Percentiles rank a stretch among this genome's conserved stretches.
Evolutionary conservation across 140 eudicot genomes (phyloP).

Genomic region (Stevia rebaudiana): DNA sequence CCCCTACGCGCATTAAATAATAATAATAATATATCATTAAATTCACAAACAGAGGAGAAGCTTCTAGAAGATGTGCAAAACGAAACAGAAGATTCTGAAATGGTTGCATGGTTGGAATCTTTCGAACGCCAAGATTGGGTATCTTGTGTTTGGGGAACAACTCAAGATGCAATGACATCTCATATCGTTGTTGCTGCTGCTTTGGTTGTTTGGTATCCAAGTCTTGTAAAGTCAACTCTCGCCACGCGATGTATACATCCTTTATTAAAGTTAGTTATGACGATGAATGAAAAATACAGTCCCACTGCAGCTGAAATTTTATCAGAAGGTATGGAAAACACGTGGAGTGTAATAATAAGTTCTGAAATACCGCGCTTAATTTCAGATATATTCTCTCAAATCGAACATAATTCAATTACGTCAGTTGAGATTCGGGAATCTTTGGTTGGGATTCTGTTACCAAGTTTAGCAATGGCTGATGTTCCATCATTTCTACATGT

Average conservation of each 20-base stretch:
- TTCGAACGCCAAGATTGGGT: conserved; percentile 91
- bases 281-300: conserved; percentile 87
- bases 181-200: conserved; percentile 95
- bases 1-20: conserved; percentile 48
- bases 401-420: conserved; percentile 57
- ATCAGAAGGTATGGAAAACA: conserved; percentile 96
- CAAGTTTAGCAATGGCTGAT: conserved; percentile 94
- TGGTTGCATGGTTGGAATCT: conserved; percentile 86
- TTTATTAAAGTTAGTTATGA: conserved; percentile 75
- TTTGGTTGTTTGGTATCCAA: conserved; percentile 92
- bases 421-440: conserved; percentile 65
- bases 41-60: conserved; percentile 14
- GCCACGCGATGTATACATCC: conserved; percentile 55
- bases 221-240: conserved; percentile 84
- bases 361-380: conserved; percentile 79
- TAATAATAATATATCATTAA: conserved; percentile 22
- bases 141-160: conserved; percentile 90
- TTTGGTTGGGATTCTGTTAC: conserved; percentile 76
- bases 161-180: conserved; percentile 92
- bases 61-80: conserved; percentile 11
- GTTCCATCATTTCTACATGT: conserved; percentile 69
- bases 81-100: conserved; percentile 47
- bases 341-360: conserved; percentile 77
- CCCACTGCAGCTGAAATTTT: conserved; percentile 88
- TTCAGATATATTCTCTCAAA: conserved; percentile 79